phyloP scores from a whole-genome alignment of 169 alveolate species.

The Theileria equi region DNA sequence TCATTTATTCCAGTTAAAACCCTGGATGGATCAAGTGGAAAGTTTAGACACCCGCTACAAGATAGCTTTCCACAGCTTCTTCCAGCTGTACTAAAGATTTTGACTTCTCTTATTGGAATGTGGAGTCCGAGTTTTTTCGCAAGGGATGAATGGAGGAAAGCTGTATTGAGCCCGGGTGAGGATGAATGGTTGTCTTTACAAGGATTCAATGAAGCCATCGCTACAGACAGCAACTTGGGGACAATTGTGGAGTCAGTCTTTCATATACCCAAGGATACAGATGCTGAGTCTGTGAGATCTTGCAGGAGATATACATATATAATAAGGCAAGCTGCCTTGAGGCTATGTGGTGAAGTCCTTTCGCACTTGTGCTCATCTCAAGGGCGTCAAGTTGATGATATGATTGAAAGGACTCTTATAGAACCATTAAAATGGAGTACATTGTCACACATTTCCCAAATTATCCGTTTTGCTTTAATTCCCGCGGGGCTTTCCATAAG shows the following conservation, averaged over 20 bases:
- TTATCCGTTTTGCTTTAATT: conserved; percentile 37
- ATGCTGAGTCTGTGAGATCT: conserved; percentile 10
- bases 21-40: conserved; percentile 1
- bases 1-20: neutral
- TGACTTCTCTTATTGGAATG: conserved; percentile 31
- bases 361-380: conserved; percentile 8
- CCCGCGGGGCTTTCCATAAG: conserved; percentile 34
- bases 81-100: conserved; percentile 11
- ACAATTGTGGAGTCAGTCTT: conserved; percentile 49
- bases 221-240: conserved; percentile 47
- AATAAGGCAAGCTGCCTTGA: conserved; percentile 49
- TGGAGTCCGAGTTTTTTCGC: conserved; percentile 38
- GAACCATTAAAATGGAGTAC: conserved; percentile 53
- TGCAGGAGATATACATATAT: conserved; percentile 34
- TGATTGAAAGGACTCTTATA: conserved; percentile 24
- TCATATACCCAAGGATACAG: conserved; percentile 28
- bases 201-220: conserved; percentile 63
- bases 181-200: conserved; percentile 62
- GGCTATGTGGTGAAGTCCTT: conserved; percentile 46
- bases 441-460: conserved; percentile 50
- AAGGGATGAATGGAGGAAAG: conserved; percentile 30
- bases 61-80: conserved; percentile 10
- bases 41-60: conserved; percentile 14
- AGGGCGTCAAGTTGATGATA: neutral
- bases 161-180: conserved; percentile 63